Percentiles rank a stretch among this genome's conserved stretches.
These are phyloP conservation scores for Pseudisothecium myosuroides DNA, from an alignment of 225 moss, liverwort and hornwort genomes.

Conservation along the genomic window DNA sequence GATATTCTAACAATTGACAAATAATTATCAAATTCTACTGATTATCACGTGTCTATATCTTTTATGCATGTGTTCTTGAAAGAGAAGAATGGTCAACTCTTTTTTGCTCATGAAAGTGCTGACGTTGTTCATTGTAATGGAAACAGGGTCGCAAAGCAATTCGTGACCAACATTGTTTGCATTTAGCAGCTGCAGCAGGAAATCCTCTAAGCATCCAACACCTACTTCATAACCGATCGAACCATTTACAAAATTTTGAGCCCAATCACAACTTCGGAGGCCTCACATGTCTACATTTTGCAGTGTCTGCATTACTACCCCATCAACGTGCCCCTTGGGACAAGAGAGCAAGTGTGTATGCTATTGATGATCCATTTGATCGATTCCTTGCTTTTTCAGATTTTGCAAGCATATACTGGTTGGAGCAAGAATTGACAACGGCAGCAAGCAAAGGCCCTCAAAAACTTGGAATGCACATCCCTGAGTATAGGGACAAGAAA, in stretches of 20 bases:
- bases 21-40: neutral
- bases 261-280: neutral
- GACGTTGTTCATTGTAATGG: neutral
- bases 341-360: neutral
- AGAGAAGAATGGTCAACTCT: neutral
- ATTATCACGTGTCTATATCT: neutral
- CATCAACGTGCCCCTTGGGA: neutral
- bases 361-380: neutral
- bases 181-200: neutral
- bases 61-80: neutral
- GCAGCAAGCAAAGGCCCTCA: neutral
- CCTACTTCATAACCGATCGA: neutral
- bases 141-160: neutral
- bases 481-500: neutral
- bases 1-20: neutral
- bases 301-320: neutral
- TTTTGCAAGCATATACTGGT: neutral
- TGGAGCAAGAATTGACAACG: neutral
- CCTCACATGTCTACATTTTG: neutral
- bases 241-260: neutral
- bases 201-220: neutral
- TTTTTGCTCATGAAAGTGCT: neutral
- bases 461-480: neutral
- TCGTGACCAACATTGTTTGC: neutral
- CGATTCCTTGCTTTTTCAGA: neutral